Conservation (phyloP, 805 yeast species). For the Candida orba region DNA sequence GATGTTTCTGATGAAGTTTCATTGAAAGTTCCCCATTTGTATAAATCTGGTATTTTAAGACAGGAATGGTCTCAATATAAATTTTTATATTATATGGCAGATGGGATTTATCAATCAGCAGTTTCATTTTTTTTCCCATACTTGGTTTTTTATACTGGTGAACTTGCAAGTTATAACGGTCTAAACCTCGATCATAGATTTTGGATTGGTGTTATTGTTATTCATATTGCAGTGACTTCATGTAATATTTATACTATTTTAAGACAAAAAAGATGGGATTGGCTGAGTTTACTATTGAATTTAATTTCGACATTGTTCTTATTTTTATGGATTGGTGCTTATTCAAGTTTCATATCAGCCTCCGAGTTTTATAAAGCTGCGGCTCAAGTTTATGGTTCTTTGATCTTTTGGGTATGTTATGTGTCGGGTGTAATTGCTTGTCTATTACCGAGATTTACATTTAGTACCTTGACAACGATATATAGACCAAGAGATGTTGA, state of each 20-base stretch:
- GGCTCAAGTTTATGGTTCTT: conserved; percentile 51
- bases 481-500: conserved; percentile 62
- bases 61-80: conserved; percentile 63
- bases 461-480: conserved; percentile 43
- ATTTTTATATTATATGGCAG: conserved; percentile 68
- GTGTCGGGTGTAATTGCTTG: conserved; percentile 55
- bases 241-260: conserved; percentile 58
- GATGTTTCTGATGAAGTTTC: conserved; percentile 68
- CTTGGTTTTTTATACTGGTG: conserved; percentile 39
- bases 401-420: conserved; percentile 59
- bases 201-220: conserved; percentile 60
- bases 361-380: conserved; percentile 61
- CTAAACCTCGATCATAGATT: conserved; percentile 60
- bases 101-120: conserved; percentile 69
- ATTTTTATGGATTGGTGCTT: conserved; percentile 72
- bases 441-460: conserved; percentile 58
- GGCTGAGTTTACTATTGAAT: conserved; percentile 54
- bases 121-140: conserved; percentile 70
- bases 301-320: conserved; percentile 51
- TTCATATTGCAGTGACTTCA: conserved; percentile 56
- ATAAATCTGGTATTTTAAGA: conserved; percentile 65
- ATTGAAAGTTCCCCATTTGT: conserved; percentile 64
- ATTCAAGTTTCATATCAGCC: conserved; percentile 50
- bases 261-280: conserved; percentile 78
- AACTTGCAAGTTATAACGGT: conserved; percentile 43